phyloP scores from a whole-genome alignment of 2,329 filamentous ascomycete species.

The Hypoxylon sp. region DNA sequence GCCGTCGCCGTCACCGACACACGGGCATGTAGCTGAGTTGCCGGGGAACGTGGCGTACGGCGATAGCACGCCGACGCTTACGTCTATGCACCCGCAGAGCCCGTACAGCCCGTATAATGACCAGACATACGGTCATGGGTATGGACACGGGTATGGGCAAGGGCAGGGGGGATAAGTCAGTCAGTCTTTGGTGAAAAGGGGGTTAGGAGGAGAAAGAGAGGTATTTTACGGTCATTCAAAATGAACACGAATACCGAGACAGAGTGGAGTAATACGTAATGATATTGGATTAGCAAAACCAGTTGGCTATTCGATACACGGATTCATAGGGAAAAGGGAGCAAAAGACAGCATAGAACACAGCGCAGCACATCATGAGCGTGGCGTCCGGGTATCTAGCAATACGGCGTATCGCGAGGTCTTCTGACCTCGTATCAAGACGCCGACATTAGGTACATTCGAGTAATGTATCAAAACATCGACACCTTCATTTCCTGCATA shows the following conservation, averaged over 20 bases:
- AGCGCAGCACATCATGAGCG: slow-evolving; percentile 23
- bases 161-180: slow-evolving; percentile 6
- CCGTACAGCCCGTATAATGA: not conserved
- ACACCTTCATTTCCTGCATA: slow-evolving; percentile 7
- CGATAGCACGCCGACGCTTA: not conserved
- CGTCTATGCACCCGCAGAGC: not conserved
- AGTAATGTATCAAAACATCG: not conserved
- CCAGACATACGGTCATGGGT: slow-evolving; percentile 1
- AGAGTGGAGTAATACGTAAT: slow-evolving; percentile 14
- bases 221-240: not conserved
- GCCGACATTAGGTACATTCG: slow-evolving; percentile 7
- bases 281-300: slow-evolving; percentile 10
- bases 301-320: slow-evolving; percentile 2
- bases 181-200: not conserved
- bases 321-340: slow-evolving; percentile 1
- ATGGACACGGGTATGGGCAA: slow-evolving; percentile 18
- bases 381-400: slow-evolving; percentile 21
- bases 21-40: slow-evolving; percentile 39
- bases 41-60: slow-evolving; percentile 27
- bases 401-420: not conserved
- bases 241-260: not conserved
- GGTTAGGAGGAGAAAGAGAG: not conserved
- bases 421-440: not conserved
- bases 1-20: slow-evolving; percentile 4
- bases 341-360: not conserved